These are phyloP conservation scores for Phylloporus scabripes DNA, from an alignment of 768 basidiomycete genomes.

Conservation along the genomic window DNA sequence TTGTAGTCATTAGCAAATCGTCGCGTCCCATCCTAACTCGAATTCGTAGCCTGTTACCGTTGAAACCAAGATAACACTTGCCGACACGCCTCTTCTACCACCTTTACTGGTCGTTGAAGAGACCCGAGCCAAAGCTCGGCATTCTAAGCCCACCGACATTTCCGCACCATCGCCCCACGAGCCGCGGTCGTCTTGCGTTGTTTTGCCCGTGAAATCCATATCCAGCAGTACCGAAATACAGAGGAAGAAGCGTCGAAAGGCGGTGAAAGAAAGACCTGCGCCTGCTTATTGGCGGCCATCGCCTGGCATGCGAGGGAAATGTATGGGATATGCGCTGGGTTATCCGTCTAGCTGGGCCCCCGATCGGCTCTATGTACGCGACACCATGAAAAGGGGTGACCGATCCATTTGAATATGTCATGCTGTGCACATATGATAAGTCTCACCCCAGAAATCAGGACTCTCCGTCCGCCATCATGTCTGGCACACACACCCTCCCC, in stretches of 20 bases:
- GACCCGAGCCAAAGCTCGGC: background rate
- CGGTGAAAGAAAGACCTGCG: slow-evolving; percentile 12
- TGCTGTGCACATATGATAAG: slow-evolving; percentile 15
- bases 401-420: slow-evolving; percentile 6
- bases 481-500: slow-evolving; percentile 53
- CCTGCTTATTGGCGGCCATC: slow-evolving; percentile 30
- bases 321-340: slow-evolving; percentile 28
- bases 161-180: slow-evolving; percentile 21
- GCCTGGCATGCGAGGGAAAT: slow-evolving; percentile 16
- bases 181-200: slow-evolving; percentile 9
- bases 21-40: background rate
- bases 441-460: background rate
- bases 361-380: slow-evolving; percentile 20
- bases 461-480: slow-evolving; percentile 30
- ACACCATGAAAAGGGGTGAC: slow-evolving; percentile 24
- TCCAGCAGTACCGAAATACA: background rate
- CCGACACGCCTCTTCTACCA: slow-evolving; percentile 6
- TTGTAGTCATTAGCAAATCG: background rate
- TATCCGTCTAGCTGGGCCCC: slow-evolving; percentile 29
- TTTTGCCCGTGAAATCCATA: slow-evolving; percentile 16
- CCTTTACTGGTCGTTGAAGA: slow-evolving; percentile 23
- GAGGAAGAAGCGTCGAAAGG: slow-evolving; percentile 10
- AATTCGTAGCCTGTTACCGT: slow-evolving; percentile 7
- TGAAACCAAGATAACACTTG: slow-evolving; percentile 9
- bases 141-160: background rate